phyloP scores from a whole-genome alignment of 129 eudicot genomes.

The Helianthus tuberosus region DNA sequence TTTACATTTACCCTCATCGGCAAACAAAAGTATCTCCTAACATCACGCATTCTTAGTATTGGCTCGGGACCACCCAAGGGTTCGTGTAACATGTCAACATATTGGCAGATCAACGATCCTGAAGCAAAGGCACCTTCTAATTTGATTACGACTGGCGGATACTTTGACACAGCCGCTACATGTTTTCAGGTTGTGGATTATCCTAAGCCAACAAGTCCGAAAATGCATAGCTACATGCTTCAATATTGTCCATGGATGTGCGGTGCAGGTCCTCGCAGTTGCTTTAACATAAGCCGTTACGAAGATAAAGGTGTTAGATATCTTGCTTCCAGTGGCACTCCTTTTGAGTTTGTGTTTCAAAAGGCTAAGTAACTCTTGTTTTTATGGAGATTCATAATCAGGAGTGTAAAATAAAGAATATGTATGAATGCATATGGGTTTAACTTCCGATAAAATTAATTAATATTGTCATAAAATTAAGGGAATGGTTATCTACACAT shows the following conservation, averaged over 20 bases:
- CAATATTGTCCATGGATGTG: constrained; percentile 20
- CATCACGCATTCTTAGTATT: constrained; percentile 8
- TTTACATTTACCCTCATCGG: neutral
- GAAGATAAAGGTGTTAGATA: neutral
- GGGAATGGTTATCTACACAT: no score
- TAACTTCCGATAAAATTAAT: neutral
- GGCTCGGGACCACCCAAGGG: no score
- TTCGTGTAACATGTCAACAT: neutral
- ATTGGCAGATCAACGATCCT: neutral
- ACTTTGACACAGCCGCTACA: neutral
- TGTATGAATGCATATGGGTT: neutral
- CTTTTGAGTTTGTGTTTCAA: constrained; percentile 33
- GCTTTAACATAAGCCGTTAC: constrained; percentile 25
- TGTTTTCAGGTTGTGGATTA: constrained; percentile 23
- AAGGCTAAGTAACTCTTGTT: neutral
- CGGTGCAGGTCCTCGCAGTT: constrained; percentile 29
- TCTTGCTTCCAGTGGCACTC: constrained; percentile 20
- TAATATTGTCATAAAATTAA: no score
- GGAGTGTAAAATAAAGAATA: neutral
- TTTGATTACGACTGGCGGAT: constrained; percentile 12
- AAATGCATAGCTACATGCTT: constrained; percentile 31
- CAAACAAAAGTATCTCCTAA: constrained; percentile 1
- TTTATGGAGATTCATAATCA: neutral
- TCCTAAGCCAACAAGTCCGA: constrained; percentile 25
- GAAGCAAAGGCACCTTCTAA: constrained; percentile 22